A percentile compares a stretch with the other conserved stretches of the same genome.
Evolutionary conservation across 2,329 filamentous ascomycete genomes (phyloP).

Genomic region (Conoideocrella luteorostrata): DNA sequence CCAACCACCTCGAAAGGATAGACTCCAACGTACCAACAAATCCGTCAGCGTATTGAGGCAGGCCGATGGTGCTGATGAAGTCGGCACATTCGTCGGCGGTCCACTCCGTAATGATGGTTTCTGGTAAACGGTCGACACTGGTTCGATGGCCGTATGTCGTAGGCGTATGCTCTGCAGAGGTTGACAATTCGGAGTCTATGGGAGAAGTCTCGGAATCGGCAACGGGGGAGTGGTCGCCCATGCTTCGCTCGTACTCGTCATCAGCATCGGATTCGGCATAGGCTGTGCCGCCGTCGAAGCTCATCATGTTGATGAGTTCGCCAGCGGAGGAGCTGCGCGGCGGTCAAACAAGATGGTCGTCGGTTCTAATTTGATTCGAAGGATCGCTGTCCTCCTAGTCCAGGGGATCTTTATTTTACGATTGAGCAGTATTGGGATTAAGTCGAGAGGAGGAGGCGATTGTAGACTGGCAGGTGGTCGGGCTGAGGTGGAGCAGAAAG

Average conservation of each 20-base stretch:
- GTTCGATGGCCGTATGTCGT: constrained; percentile 67
- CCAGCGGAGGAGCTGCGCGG: neutral
- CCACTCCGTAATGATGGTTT: constrained; percentile 74
- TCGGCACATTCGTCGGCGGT: constrained; percentile 83
- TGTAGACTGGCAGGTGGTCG: constrained; percentile 1
- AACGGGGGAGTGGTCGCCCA: constrained; percentile 60
- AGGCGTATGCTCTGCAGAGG: constrained; percentile 66
- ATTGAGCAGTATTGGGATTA: neutral
- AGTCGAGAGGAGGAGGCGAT: constrained; percentile 2
- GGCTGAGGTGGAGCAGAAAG: constrained; percentile 8
- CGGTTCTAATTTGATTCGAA: neutral
- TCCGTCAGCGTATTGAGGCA: constrained; percentile 74
- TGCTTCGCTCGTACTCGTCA: constrained; percentile 74
- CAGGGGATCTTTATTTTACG: neutral
- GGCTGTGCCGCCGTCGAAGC: constrained; percentile 59
- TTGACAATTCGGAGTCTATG: constrained; percentile 66
- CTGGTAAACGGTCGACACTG: constrained; percentile 60
- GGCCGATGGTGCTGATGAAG: constrained; percentile 72
- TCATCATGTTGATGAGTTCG: constrained; percentile 36
- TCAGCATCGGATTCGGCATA: constrained; percentile 77
- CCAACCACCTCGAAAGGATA: no score
- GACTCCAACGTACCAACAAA: constrained; percentile 75
- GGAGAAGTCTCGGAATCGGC: constrained; percentile 64
- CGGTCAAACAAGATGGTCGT: neutral
- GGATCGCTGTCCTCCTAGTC: neutral